These are phyloP conservation scores for Leccinum solheimii DNA, from an alignment of 1,284 basidiomycete genomes.

Conservation along the genomic window DNA sequence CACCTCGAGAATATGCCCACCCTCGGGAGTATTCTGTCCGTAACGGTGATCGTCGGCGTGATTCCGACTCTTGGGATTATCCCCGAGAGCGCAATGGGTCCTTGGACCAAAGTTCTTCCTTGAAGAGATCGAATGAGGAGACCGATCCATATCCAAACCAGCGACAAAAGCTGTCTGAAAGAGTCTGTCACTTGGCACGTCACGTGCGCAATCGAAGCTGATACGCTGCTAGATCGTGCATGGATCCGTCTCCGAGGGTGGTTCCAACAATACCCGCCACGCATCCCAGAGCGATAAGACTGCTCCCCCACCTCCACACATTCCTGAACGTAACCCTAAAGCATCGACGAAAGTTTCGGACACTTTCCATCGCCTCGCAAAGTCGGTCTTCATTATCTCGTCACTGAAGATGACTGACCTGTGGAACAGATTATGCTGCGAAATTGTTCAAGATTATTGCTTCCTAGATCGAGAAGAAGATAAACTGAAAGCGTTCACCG, in stretches of 20 bases:
- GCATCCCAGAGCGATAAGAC: slow-evolving; percentile 11
- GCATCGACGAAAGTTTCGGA: slow-evolving; percentile 19
- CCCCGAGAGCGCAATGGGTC: slow-evolving; percentile 23
- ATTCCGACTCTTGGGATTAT: slow-evolving; percentile 30
- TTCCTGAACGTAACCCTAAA: slow-evolving; percentile 8
- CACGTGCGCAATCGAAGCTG: slow-evolving; percentile 8
- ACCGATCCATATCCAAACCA: slow-evolving; percentile 30
- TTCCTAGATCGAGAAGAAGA: slow-evolving; percentile 44
- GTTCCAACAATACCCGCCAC: slow-evolving; percentile 8
- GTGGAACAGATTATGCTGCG: slow-evolving; percentile 43
- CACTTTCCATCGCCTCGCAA: slow-evolving; percentile 40
- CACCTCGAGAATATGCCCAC: slow-evolving; percentile 24
- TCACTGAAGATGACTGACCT: slow-evolving; percentile 12
- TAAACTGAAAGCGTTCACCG: slow-evolving; percentile 44
- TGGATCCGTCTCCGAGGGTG: slow-evolving; percentile 10
- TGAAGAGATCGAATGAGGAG: slow-evolving; percentile 34
- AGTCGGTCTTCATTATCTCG: slow-evolving; percentile 34
- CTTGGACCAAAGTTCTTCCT: slow-evolving; percentile 18
- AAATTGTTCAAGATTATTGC: slow-evolving; percentile 44
- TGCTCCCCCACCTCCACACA: background rate
- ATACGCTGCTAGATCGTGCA: slow-evolving; percentile 19
- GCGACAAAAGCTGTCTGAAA: slow-evolving; percentile 30
- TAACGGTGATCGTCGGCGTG: slow-evolving; percentile 28
- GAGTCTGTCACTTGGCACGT: slow-evolving; percentile 21
- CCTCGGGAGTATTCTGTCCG: slow-evolving; percentile 19